Percentiles rank a stretch among this genome's conserved stretches.
These are phyloP conservation scores for Monosporascus cannonballus DNA, from an alignment of 2,329 filamentous ascomycete species.

Conservation along the genomic window DNA sequence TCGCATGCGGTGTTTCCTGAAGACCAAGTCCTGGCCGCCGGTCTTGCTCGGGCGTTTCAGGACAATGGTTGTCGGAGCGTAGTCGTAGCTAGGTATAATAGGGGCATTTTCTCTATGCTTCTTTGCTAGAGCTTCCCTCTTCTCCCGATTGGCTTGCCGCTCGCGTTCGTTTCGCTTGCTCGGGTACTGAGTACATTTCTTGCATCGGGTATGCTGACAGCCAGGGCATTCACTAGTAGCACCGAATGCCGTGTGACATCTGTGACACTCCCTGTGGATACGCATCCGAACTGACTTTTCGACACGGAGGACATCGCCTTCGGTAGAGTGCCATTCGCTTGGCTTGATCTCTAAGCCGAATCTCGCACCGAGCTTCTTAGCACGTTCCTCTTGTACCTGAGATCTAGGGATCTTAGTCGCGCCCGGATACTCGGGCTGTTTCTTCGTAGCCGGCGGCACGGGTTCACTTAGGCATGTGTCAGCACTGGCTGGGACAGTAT, in stretches of 20 bases:
- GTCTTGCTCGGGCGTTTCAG: slow-evolving; percentile 60
- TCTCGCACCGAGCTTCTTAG: slow-evolving; percentile 47
- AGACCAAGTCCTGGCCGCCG: slow-evolving; percentile 64
- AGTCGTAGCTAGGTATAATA: slow-evolving; percentile 46
- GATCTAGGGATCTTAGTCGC: slow-evolving; percentile 38
- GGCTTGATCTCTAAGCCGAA: slow-evolving; percentile 52
- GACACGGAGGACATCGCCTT: slow-evolving; percentile 55
- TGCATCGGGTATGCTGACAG: slow-evolving; percentile 77
- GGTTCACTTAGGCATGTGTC: background rate
- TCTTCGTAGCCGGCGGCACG: slow-evolving; percentile 3
- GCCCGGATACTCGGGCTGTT: slow-evolving; percentile 18
- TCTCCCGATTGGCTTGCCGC: slow-evolving; percentile 45
- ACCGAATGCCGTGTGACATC: slow-evolving; percentile 70
- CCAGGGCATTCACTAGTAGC: slow-evolving; percentile 65
- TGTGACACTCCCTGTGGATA: slow-evolving; percentile 73
- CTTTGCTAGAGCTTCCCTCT: slow-evolving; percentile 43
- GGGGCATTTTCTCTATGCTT: slow-evolving; percentile 52
- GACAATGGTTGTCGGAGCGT: slow-evolving; percentile 42
- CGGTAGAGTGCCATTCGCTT: slow-evolving; percentile 45
- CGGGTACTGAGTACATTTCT: slow-evolving; percentile 71
- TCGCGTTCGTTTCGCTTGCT: slow-evolving; percentile 55
- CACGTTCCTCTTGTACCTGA: slow-evolving; percentile 50
- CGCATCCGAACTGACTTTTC: slow-evolving; percentile 75
- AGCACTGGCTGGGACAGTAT: background rate
- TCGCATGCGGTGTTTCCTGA: slow-evolving; percentile 65